phyloP scores from a whole-genome alignment of 352 stramenopile genomes.

The Globisporangium recalcitrans region DNA sequence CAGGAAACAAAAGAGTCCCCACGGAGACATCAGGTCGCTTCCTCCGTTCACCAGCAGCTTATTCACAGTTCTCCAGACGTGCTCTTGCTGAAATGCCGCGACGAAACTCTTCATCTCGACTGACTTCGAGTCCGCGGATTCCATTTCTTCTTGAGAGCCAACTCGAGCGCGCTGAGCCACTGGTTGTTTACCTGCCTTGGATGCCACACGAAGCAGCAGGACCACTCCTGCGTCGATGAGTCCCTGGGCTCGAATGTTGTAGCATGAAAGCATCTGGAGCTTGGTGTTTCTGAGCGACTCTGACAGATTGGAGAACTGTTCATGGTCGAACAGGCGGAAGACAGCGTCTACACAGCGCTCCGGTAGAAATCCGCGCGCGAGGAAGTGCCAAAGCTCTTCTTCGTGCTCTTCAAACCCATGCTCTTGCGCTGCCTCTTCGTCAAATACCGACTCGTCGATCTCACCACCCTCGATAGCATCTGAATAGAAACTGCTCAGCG shows the following conservation, averaged over 20 bases:
- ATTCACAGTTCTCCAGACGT: conserved; percentile 48
- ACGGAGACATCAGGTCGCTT: conserved; percentile 68
- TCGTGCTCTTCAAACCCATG: conserved; percentile 18
- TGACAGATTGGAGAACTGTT: conserved; percentile 13
- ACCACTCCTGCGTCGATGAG: conserved; percentile 61
- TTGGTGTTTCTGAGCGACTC: conserved; percentile 17
- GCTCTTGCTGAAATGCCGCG: conserved; percentile 31
- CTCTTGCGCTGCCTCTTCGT: conserved; percentile 8
- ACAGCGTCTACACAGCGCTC: conserved; percentile 27
- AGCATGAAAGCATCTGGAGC: conserved; percentile 55
- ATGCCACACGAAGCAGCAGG: conserved; percentile 53
- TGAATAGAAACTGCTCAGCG: conserved; percentile 56
- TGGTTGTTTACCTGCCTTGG: conserved; percentile 37
- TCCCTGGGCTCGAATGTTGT: conserved; percentile 62
- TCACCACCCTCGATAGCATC: conserved; percentile 52
- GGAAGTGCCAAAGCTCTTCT: conserved; percentile 43
- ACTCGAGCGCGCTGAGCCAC: background rate
- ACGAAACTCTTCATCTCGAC: conserved; percentile 38
- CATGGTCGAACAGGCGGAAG: conserved; percentile 44
- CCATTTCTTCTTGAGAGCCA: background rate
- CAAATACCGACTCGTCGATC: conserved; percentile 35
- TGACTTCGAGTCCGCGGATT: background rate
- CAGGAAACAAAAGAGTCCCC: conserved; percentile 80
- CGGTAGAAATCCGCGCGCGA: conserved; percentile 40
- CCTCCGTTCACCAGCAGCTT: conserved; percentile 45